Percentiles rank a stretch among this genome's conserved stretches.
These are phyloP conservation scores for Mallotus japonicus DNA, from an alignment of 441 rosid species.

Conservation along the genomic window DNA sequence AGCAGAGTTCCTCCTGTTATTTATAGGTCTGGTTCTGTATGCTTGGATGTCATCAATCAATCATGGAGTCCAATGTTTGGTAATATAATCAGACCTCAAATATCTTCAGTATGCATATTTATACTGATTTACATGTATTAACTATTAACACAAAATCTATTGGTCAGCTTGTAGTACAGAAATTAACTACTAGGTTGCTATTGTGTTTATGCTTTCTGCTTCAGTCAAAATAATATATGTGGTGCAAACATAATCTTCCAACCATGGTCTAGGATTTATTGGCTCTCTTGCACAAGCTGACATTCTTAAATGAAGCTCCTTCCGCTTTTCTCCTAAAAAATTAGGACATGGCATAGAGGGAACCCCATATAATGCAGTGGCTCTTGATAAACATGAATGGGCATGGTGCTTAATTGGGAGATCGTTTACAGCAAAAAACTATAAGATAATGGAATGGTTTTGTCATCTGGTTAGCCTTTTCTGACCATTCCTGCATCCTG, in stretches of 20 bases:
- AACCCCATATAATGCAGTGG: not conserved
- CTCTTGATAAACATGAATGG: not conserved
- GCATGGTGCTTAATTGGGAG: not conserved
- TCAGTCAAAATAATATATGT: not conserved
- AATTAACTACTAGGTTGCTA: not conserved
- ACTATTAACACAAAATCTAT: not conserved
- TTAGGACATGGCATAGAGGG: not conserved
- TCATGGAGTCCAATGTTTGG: conserved; percentile 67
- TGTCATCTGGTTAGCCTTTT: not conserved
- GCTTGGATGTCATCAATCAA: conserved; percentile 60
- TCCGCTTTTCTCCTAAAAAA: not conserved
- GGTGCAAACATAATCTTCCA: not conserved
- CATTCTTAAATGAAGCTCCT: not conserved
- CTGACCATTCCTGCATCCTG: not conserved
- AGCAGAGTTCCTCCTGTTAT: conserved; percentile 13
- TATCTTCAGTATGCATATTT: not conserved
- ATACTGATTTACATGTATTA: not conserved
- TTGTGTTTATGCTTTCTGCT: not conserved
- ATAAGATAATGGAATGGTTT: not conserved
- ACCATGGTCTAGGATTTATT: not conserved
- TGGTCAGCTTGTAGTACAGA: not conserved
- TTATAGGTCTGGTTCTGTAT: conserved; percentile 57
- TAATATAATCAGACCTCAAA: conserved; percentile 22
- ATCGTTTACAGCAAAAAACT: not conserved
- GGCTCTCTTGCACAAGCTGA: not conserved